Conservation (phyloP, 2,329 filamentous ascomycete genomes). For the Fusarium fracticaudum region DNA sequence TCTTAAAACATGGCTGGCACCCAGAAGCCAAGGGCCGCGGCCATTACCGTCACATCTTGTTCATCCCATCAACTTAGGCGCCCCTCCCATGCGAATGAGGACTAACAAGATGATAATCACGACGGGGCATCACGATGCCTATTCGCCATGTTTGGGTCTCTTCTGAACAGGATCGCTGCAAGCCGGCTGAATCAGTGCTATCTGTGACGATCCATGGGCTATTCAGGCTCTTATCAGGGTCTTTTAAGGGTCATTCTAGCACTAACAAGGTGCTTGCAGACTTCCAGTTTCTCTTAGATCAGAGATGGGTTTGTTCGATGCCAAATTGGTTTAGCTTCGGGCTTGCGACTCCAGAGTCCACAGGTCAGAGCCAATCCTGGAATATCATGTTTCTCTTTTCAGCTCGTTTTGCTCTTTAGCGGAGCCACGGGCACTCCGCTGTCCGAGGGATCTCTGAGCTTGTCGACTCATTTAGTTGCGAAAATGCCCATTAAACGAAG, state of each 20-base stretch:
- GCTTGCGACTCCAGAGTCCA: slow-evolving; percentile 10
- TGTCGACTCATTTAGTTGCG: slow-evolving; percentile 15
- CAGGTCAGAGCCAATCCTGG: slow-evolving; percentile 21
- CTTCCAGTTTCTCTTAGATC: slow-evolving; percentile 21
- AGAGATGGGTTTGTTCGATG: slow-evolving; percentile 22
- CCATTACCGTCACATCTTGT: slow-evolving; percentile 18
- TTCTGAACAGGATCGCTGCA: slow-evolving; percentile 9
- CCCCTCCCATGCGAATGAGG: slow-evolving; percentile 32
- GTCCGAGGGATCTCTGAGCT: slow-evolving; percentile 1
- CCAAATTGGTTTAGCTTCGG: slow-evolving; percentile 33
- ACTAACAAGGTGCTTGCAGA: slow-evolving; percentile 33
- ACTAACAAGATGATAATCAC: slow-evolving; percentile 27
- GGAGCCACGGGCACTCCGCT: slow-evolving; percentile 18
- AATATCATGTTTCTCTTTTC: slow-evolving; percentile 18
- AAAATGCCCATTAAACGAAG: slow-evolving; percentile 1
- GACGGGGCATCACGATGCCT: slow-evolving; percentile 11
- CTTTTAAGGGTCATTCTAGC: slow-evolving; percentile 8
- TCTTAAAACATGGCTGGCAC: slow-evolving; percentile 35
- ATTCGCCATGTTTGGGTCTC: slow-evolving; percentile 39
- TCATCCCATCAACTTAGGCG: slow-evolving; percentile 23
- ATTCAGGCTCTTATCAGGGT: slow-evolving; percentile 31
- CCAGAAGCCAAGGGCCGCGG: neutral
- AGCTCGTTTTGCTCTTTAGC: slow-evolving; percentile 7
- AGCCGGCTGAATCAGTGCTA: slow-evolving; percentile 15
- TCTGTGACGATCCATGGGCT: slow-evolving; percentile 28